Base-by-base conservation (phyloP, 2,329 filamentous ascomycete genomes). In the Aureobasidium sp. region DNA sequence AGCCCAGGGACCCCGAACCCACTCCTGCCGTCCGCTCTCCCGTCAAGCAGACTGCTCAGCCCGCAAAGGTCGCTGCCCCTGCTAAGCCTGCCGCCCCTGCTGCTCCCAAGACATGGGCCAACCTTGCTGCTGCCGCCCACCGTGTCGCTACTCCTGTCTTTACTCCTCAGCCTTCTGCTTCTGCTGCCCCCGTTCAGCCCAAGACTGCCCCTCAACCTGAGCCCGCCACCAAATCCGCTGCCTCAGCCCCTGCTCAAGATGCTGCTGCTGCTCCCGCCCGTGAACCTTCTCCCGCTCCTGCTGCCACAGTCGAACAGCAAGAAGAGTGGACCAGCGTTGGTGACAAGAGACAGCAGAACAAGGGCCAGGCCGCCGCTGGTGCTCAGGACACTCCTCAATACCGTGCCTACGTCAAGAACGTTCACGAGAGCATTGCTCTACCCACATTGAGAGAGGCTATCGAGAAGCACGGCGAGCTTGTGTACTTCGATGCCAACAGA, bases 361-460 rank as follows among this genome's bases (percentile, higher is more conserved):
- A 88, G 58, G 80, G 80, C 48, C 85, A 87, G 69, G 76, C 81
- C 53, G 75, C 75, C 47, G 69, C 76, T 22, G 67, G 73, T 41
- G 86, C 90, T 64, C 86, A 88, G 64, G 85, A 90, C 57, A 81
- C 81, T 53, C 80, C 89, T 60, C 85, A 91, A 58, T 81, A 81
- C 57, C 80, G 90, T 61, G 93, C 86, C 17, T 97, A 96, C 70
- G 89, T 98, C 70, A 95, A 95, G 77, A 95, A 91, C 63, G 91
- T 97, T 45, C 91, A 84, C 45, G 90, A 95, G 29, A 90, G 90
- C 72, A 84, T 98, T 49, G 80, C 88, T 66, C 79, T 83, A 12
- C 80, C 82, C 35, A 81, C 88, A 41, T 76, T 98, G 56, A 85
- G 79, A 69, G 76, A 78, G 50, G 79, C 81, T 51, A 75, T 98